Evolutionary conservation across 2,329 filamentous ascomycete species (phyloP).

Genomic region (Fusarium piperis): DNA sequence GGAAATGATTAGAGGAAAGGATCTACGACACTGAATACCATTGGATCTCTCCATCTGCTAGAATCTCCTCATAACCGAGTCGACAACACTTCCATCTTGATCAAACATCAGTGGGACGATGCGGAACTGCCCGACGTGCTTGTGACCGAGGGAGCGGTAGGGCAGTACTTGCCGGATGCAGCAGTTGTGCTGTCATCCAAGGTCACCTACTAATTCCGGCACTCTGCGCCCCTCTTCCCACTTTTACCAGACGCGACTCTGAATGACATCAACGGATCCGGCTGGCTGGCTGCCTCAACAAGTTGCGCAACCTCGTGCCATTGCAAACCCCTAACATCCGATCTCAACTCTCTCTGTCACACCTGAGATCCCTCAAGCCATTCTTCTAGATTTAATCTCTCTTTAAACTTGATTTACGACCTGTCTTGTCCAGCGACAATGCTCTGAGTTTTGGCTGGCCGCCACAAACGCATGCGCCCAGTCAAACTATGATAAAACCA

Average conservation of each 20-base stretch:
- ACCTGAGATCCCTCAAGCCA: background rate
- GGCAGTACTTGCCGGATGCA: constrained; percentile 8
- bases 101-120: constrained; percentile 11
- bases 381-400: constrained; percentile 4
- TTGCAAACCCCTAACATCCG: constrained; percentile 12
- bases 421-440: constrained; percentile 10
- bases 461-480: constrained; percentile 31
- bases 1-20: background rate
- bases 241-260: constrained; percentile 28
- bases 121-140: constrained; percentile 13
- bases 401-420: background rate
- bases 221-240: constrained; percentile 19
- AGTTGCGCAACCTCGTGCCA: constrained; percentile 27
- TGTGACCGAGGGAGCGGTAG: constrained; percentile 12
- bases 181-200: background rate
- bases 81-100: constrained; percentile 11
- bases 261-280: constrained; percentile 41
- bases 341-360: background rate
- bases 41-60: background rate
- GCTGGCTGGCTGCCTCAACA: constrained; percentile 21
- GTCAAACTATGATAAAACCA: constrained; percentile 16
- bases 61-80: background rate
- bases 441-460: constrained; percentile 13
- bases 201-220: constrained; percentile 19
- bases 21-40: background rate